These are phyloP conservation scores for Lactarius indigo DNA, from an alignment of 768 basidiomycete species.

Conservation along the genomic window DNA sequence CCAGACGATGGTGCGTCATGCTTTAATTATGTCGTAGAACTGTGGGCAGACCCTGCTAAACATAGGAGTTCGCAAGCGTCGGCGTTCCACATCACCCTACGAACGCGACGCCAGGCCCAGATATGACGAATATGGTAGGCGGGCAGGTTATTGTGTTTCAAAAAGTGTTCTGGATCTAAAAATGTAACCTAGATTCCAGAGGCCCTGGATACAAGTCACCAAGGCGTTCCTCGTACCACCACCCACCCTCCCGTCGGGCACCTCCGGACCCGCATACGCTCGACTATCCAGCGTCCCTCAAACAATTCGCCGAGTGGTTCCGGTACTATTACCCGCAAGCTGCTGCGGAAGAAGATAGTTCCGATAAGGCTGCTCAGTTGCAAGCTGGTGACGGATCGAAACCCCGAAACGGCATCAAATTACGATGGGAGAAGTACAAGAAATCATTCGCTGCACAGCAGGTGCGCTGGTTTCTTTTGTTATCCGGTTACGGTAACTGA, in stretches of 20 bases:
- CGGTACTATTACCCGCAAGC: slow-evolving; percentile 70
- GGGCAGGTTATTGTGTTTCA: background rate
- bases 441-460: slow-evolving; percentile 85
- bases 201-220: slow-evolving; percentile 62
- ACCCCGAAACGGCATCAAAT: slow-evolving; percentile 78
- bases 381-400: slow-evolving; percentile 80
- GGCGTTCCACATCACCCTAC: slow-evolving; percentile 75
- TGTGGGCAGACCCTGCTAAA: slow-evolving; percentile 27
- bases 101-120: slow-evolving; percentile 79
- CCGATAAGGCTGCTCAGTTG: slow-evolving; percentile 80
- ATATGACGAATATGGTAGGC: slow-evolving; percentile 82
- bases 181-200: slow-evolving; percentile 49
- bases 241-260: slow-evolving; percentile 43
- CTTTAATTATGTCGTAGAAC: background rate
- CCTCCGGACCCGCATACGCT: slow-evolving; percentile 79
- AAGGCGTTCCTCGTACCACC: slow-evolving; percentile 54
- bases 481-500: slow-evolving; percentile 9
- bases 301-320: slow-evolving; percentile 89
- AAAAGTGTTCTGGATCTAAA: slow-evolving; percentile 17
- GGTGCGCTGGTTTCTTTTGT: slow-evolving; percentile 47
- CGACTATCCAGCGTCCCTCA: slow-evolving; percentile 76
- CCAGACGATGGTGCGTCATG: slow-evolving; percentile 63
- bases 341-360: slow-evolving; percentile 77
- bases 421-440: slow-evolving; percentile 91
- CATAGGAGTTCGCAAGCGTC: slow-evolving; percentile 63